phyloP scores from a whole-genome alignment of 1,284 basidiomycete genomes.

The Ganoderma meredithae region DNA sequence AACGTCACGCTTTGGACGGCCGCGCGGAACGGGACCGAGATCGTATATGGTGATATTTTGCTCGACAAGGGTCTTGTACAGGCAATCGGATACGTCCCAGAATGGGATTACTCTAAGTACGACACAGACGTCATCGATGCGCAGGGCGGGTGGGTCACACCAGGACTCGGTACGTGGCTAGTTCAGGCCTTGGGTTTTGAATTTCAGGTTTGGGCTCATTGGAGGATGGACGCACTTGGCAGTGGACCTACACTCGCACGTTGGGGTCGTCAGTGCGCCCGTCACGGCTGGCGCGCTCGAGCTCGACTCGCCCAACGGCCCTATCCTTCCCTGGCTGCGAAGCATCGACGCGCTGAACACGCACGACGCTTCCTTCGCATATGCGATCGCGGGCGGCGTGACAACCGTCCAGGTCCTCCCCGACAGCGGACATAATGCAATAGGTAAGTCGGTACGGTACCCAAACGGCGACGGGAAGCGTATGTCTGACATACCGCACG shows the following conservation, averaged over 20 bases:
- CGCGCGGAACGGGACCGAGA: conserved; percentile 66
- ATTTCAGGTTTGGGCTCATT: background rate
- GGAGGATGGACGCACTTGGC: background rate
- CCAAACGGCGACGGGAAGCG: conserved; percentile 4
- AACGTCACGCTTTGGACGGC: conserved; percentile 88
- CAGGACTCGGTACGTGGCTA: conserved; percentile 55
- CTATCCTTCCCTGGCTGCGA: conserved; percentile 52
- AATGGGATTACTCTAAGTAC: conserved; percentile 42
- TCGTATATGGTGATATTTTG: conserved; percentile 67
- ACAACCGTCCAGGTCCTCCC: conserved; percentile 53
- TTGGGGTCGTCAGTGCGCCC: conserved; percentile 75
- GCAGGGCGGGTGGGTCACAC: conserved; percentile 71
- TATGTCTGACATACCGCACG: background rate
- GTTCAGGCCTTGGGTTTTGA: background rate
- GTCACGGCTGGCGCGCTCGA: conserved; percentile 54
- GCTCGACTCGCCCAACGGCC: conserved; percentile 62
- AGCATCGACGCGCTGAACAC: conserved; percentile 58
- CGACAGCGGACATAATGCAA: conserved; percentile 41
- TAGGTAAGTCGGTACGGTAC: conserved; percentile 33
- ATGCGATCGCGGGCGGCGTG: conserved; percentile 56
- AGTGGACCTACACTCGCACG: conserved; percentile 84
- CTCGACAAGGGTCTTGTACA: conserved; percentile 67
- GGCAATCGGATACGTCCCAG: conserved; percentile 60
- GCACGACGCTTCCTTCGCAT: conserved; percentile 52
- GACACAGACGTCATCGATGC: conserved; percentile 62